These are phyloP conservation scores for Arabis alpina DNA, from an alignment of 345 rosid genomes.

Conservation along the genomic window DNA sequence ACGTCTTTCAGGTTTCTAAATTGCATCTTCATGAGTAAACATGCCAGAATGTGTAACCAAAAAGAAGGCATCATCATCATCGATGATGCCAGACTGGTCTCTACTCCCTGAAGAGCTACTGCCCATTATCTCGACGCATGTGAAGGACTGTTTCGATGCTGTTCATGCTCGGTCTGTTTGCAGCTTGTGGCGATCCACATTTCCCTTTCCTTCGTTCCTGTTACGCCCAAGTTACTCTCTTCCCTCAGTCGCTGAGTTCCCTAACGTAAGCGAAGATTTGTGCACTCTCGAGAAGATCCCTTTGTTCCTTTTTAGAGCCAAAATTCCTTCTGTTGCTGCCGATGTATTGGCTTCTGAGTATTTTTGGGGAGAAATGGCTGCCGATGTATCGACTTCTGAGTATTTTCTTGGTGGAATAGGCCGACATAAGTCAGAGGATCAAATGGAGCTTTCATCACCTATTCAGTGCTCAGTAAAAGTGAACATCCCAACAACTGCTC, in stretches of 20 bases:
- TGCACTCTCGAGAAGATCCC: constrained; percentile 7
- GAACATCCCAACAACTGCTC: neutral
- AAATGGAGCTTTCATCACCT: neutral
- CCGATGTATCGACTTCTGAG: neutral
- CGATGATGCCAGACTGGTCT: constrained; percentile 5
- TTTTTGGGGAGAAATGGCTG: neutral
- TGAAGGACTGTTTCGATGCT: constrained; percentile 4
- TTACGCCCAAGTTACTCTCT: constrained; percentile 16
- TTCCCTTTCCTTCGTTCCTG: neutral
- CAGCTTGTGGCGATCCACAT: constrained; percentile 10
- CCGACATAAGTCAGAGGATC: neutral
- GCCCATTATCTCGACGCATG: neutral
- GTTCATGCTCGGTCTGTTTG: constrained; percentile 31
- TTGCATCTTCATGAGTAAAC: neutral
- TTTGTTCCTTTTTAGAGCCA: constrained; percentile 17
- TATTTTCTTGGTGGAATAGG: neutral
- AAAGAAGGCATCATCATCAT: neutral
- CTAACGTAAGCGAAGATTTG: neutral
- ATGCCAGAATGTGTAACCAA: neutral
- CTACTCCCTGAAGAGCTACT: constrained; percentile 25
- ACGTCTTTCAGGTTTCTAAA: neutral
- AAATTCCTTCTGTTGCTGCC: neutral
- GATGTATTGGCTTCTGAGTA: neutral
- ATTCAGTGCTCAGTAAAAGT: constrained; percentile 14
- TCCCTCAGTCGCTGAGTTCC: neutral